A percentile compares a stretch with the other conserved stretches of the same genome.
These are phyloP conservation scores for Cladosporium sp. DNA, from an alignment of 2,329 filamentous ascomycete genomes.

Conservation along the genomic window DNA sequence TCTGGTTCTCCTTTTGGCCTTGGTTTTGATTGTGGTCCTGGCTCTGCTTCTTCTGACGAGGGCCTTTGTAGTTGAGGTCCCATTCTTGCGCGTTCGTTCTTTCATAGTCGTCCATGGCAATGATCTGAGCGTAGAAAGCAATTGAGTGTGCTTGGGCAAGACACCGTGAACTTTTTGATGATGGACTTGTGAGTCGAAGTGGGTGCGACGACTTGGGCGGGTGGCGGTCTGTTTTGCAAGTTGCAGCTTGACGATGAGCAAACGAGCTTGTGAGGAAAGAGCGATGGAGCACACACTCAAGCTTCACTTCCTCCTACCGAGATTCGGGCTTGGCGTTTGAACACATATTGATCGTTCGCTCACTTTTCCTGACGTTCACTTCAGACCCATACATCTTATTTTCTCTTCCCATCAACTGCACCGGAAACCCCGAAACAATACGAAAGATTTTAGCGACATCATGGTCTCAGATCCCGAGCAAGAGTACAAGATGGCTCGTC, in stretches of 20 bases:
- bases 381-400: too few relatives aligned
- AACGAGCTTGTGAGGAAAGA: neutral
- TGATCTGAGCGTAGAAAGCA: too few relatives aligned
- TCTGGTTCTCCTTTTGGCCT: neutral
- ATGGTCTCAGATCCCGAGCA: too few relatives aligned
- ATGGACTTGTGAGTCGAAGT: neutral
- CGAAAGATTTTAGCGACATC: too few relatives aligned
- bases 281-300: neutral
- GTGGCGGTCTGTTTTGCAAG: neutral
- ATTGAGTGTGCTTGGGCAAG: neutral
- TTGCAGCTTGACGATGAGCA: too few relatives aligned
- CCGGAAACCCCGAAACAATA: too few relatives aligned
- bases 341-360: too few relatives aligned
- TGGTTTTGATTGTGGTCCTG: neutral
- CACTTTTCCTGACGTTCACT: too few relatives aligned
- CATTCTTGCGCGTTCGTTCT: constrained; percentile 19
- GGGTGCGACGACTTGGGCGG: neutral
- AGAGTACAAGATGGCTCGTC: too few relatives aligned
- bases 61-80: constrained; percentile 11
- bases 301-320: too few relatives aligned
- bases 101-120: constrained; percentile 17
- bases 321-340: too few relatives aligned
- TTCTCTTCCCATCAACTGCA: too few relatives aligned
- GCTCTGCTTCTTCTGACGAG: neutral
- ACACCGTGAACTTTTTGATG: neutral